Percentiles rank a stretch among this genome's conserved stretches.
Evolutionary conservation across 2,329 filamentous ascomycete genomes (phyloP).

Genomic region (Phyllosticta ampelicida): DNA sequence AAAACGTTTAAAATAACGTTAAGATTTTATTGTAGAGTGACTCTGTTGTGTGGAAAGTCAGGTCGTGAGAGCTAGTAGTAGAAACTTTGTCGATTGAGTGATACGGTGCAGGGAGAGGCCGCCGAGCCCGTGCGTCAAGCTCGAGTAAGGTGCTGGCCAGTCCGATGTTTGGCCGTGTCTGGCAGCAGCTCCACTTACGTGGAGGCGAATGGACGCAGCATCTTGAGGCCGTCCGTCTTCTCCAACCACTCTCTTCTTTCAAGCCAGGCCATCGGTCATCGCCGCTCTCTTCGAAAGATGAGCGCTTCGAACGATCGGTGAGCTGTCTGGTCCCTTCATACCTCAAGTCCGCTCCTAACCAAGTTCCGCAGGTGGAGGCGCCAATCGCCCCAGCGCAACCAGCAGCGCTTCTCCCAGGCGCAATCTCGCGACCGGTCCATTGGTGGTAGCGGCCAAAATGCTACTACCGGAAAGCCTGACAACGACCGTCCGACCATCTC

Average conservation of each 20-base stretch:
- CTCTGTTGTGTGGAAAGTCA: background rate
- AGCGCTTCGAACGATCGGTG: slow-evolving; percentile 8
- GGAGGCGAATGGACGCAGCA: background rate
- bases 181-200: background rate
- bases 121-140: background rate
- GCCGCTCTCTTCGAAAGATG: slow-evolving; percentile 8
- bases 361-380: slow-evolving; percentile 7
- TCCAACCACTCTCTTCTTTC: slow-evolving; percentile 2
- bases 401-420: slow-evolving; percentile 5
- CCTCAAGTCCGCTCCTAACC: background rate
- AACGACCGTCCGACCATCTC: slow-evolving; percentile 20
- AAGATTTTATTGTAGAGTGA: background rate
- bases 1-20: background rate
- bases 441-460: slow-evolving; percentile 18
- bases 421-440: slow-evolving; percentile 17
- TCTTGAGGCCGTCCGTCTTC: background rate
- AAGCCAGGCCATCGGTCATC: slow-evolving; percentile 9
- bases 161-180: background rate
- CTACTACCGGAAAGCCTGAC: slow-evolving; percentile 23
- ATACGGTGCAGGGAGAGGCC: background rate
- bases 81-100: background rate
- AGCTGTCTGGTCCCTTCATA: background rate
- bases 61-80: background rate
- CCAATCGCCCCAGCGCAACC: slow-evolving; percentile 14
- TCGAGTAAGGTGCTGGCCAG: too few species aligned